phyloP scores from a whole-genome alignment of 331 rosid genomes.

The Saraca asoca region DNA sequence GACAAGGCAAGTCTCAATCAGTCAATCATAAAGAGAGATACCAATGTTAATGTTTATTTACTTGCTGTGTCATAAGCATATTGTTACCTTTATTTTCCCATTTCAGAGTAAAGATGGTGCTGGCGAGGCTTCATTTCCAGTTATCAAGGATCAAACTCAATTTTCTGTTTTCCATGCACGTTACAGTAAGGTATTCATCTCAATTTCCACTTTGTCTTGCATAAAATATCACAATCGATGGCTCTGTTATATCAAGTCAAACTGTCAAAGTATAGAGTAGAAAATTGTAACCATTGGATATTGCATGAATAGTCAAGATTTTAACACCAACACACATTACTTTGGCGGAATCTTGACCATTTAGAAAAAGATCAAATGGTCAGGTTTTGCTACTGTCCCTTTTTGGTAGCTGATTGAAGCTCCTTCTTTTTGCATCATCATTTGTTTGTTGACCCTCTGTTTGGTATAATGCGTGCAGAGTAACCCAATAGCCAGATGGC shows the following conservation, averaged over 20 bases:
- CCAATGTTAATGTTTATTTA: slow-evolving; percentile 26
- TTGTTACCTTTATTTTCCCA: slow-evolving; percentile 28
- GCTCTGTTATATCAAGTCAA: background rate
- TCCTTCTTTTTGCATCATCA: background rate
- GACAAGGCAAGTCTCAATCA: slow-evolving; percentile 74
- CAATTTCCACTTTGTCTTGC: slow-evolving; percentile 15
- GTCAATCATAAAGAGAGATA: slow-evolving; percentile 20
- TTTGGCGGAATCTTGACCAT: too few species aligned
- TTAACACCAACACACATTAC: too few species aligned
- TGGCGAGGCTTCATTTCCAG: slow-evolving; percentile 84
- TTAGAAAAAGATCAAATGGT: too few species aligned
- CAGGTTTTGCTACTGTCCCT: too few species aligned
- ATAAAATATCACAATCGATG: slow-evolving; percentile 2
- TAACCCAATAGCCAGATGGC: slow-evolving; percentile 96
- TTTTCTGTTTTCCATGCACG: slow-evolving; percentile 97
- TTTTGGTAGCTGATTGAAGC: too few species aligned
- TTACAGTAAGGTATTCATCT: slow-evolving; percentile 75
- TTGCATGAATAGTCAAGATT: too few species aligned
- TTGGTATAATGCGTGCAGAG: slow-evolving; percentile 56
- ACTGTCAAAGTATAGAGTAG: too few species aligned
- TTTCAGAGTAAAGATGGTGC: slow-evolving; percentile 88
- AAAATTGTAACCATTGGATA: too few species aligned
- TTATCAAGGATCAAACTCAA: slow-evolving; percentile 79
- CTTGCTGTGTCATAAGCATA: slow-evolving; percentile 2
- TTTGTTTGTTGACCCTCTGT: slow-evolving; percentile 12